Base-by-base conservation (phyloP, 768 basidiomycete species). In the Trametes gibbosa region DNA sequence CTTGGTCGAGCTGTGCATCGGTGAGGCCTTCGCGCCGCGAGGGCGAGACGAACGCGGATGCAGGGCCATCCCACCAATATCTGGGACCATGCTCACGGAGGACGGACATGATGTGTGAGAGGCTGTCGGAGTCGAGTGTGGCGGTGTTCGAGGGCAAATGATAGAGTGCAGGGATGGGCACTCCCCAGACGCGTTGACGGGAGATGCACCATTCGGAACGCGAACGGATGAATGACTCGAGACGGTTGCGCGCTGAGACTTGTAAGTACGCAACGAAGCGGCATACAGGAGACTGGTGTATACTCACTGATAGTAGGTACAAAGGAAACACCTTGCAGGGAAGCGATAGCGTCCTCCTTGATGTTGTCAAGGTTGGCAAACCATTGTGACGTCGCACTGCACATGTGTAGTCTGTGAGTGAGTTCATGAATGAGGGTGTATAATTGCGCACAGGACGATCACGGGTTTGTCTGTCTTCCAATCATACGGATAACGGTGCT, bases 201-300 rank as follows among this genome's bases (percentile, higher is more conserved):
- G 96, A 98, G 56, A 99, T 98, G 68, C 96, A 99, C 96, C 96
- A 99, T 75, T 99, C 96, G 0, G 94, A 93, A 12, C 96, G 91
- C 0, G 88, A 89, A 2, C 77, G 82, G 51, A 98, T 80, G 71
- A 93, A 96, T 0, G 94, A 79, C 63, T 92, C 87, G 10, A 99
- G 84, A n/a, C 95, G 87, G 46, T 87, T 89, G 9, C 88, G 86
- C 2, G 94, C 95, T 97, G 62, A 3, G 12, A n/a, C 23, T 12
- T 1, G 39, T 60, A 7, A 47, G 40, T 29, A 23, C 24, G 25
- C 10, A 40, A 25, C 21, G 21, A 5, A 25, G 46, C 43, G 3
- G 13, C 10, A 34, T 55, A 23, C 24, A 16, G 5, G 21, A 13
- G 10, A 39, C 37, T n/a, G 34, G 37, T 14, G 37, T 8, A 21